phyloP scores from a whole-genome alignment of 768 basidiomycete species.

The Paxillus rubicundulus region DNA sequence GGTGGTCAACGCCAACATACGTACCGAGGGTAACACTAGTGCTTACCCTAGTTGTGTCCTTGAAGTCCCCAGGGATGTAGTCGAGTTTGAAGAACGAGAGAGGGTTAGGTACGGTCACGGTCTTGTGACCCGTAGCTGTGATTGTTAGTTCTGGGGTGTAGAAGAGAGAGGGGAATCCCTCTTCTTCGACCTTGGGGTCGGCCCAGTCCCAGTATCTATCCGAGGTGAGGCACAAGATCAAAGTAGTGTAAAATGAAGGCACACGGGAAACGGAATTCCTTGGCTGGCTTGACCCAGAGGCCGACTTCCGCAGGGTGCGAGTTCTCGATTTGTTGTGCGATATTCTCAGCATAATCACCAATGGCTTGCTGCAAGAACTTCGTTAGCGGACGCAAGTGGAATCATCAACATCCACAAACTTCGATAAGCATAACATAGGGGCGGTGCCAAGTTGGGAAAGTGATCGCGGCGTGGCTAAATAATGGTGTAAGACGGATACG shows the following conservation, averaged over 20 bases:
- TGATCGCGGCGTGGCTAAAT: slow-evolving; percentile 18
- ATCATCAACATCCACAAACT: slow-evolving; percentile 3
- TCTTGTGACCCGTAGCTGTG: slow-evolving; percentile 2
- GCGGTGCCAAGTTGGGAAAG: slow-evolving; percentile 27
- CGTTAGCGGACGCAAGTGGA: background rate
- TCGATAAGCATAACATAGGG: slow-evolving; percentile 29
- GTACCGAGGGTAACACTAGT: background rate
- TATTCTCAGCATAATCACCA: slow-evolving; percentile 22
- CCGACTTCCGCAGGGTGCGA: slow-evolving; percentile 16
- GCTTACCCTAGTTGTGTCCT: slow-evolving; percentile 11
- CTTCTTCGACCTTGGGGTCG: slow-evolving; percentile 12
- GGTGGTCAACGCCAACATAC: background rate
- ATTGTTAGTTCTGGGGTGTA: slow-evolving; percentile 13
- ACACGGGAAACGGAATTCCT: slow-evolving; percentile 28
- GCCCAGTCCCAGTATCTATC: slow-evolving; percentile 32
- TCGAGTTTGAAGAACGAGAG: slow-evolving; percentile 14
- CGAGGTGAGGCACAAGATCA: background rate
- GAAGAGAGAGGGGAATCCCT: slow-evolving; percentile 23
- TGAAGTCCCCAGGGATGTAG: slow-evolving; percentile 21
- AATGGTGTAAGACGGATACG: background rate
- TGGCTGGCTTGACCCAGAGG: slow-evolving; percentile 18
- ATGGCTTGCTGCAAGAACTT: slow-evolving; percentile 23
- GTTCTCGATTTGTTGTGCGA: slow-evolving; percentile 26
- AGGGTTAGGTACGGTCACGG: slow-evolving; percentile 16
- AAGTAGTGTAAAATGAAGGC: background rate